These are phyloP conservation scores for Musa itinerans DNA, from an alignment of 176 grass and related monocot genomes.

Conservation along the genomic window DNA sequence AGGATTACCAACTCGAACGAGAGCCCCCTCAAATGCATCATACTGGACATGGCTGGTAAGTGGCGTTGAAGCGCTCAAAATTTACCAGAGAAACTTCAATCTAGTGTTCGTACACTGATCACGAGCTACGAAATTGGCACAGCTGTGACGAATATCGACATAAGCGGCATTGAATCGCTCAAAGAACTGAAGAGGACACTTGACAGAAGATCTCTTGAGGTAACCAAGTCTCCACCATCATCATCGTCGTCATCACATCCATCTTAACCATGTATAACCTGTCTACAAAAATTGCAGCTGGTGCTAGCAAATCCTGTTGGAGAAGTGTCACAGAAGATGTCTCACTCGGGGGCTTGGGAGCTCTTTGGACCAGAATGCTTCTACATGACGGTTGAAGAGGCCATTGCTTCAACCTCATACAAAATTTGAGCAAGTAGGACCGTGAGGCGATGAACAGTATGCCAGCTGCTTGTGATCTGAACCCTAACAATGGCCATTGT, in stretches of 20 bases:
- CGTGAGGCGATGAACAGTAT: no score
- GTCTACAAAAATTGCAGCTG: conserved; percentile 32
- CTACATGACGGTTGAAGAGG: conserved; percentile 78
- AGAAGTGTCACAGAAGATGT: conserved; percentile 51
- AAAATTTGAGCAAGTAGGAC: conserved; percentile 3
- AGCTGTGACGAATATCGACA: conserved; percentile 82
- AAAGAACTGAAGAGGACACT: conserved; percentile 59
- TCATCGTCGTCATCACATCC: not conserved
- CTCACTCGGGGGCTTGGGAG: conserved; percentile 53
- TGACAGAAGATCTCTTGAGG: conserved; percentile 57
- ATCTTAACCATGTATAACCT: not conserved
- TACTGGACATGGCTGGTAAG: conserved; percentile 86
- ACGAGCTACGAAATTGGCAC: conserved; percentile 9
- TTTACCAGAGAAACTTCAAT: not conserved
- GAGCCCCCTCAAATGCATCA: conserved; percentile 41
- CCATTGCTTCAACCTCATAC: conserved; percentile 29
- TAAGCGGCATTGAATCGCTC: conserved; percentile 66
- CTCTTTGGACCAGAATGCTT: conserved; percentile 46
- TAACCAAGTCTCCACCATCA: not conserved
- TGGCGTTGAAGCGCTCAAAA: not conserved
- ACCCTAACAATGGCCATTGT: no score
- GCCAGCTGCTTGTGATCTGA: no score
- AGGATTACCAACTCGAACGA: conserved; percentile 35
- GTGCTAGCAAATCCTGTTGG: conserved; percentile 82
- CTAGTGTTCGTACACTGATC: not conserved